Evolutionary conservation across 345 rosid genomes (phyloP).

Genomic region (Hirschfeldia incana): DNA sequence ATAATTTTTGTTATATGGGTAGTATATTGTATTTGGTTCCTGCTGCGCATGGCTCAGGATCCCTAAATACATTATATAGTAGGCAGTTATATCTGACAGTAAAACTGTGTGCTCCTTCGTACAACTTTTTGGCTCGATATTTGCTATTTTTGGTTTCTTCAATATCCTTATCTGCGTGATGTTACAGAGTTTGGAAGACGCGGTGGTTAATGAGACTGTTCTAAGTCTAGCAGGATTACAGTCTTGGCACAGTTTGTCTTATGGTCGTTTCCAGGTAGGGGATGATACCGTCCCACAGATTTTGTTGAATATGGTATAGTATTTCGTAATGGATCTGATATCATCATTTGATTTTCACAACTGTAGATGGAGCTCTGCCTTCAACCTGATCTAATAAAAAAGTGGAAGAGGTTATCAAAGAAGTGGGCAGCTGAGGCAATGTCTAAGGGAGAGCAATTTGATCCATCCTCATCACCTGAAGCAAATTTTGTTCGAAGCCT

Average conservation of each 20-base stretch:
- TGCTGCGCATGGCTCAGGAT: not conserved
- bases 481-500: conserved; percentile 70
- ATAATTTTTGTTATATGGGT: conserved; percentile 15
- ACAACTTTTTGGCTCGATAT: too few species aligned
- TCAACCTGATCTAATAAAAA: conserved; percentile 78
- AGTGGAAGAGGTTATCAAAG: conserved; percentile 84
- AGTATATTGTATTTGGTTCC: not conserved
- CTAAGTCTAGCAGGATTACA: conserved; percentile 78
- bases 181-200: conserved; percentile 94
- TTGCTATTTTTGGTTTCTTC: conserved; percentile 11
- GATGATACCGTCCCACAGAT: not conserved
- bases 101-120: too few species aligned
- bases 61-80: not conserved
- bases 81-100: too few species aligned
- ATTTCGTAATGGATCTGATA: conserved; percentile 15
- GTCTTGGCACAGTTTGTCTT: conserved; percentile 91
- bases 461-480: conserved; percentile 63
- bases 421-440: conserved; percentile 70
- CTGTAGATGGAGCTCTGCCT: conserved; percentile 91
- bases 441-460: conserved; percentile 57
- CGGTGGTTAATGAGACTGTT: conserved; percentile 79
- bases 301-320: not conserved
- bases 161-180: conserved; percentile 22
- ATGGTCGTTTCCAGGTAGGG: conserved; percentile 91
- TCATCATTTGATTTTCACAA: conserved; percentile 24